Evolutionary conservation across 768 basidiomycete genomes (phyloP), one percentile per base, ranked within the genome.

Genomic region (Phanerochaete carnosa): DNA sequence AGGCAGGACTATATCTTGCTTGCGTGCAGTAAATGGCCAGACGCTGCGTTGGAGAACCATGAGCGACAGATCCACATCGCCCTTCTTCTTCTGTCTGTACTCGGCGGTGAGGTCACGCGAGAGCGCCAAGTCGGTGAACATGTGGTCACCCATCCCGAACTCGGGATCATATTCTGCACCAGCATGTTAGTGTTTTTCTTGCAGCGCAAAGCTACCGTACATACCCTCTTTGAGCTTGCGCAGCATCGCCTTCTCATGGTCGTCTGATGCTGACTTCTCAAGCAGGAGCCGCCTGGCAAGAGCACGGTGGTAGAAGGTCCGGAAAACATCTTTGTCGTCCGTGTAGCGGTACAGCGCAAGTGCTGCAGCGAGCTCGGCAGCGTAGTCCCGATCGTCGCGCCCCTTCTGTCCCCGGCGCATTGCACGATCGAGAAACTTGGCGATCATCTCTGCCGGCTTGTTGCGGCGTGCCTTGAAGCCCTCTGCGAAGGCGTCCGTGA

Each of bases 371-470:
- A 97, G 75, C 57, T 83, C 69, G 1, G 73, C 72, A 53, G 86
- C 81, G 72, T 91, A 94, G 32, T 81, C 82, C 16, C 70, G 75
- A 59, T 94, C 89, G 29, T 80, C 81, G 57, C 80, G 76, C 11
- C 81, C 79, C 32, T 87, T 86, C 71, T 96, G 94, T 0, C 96
- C 95, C 59, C 83, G 85, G 46, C 95, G 83, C 90, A 98, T 90
- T 23, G 88, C 83, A 52, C 80, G 82, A 73, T 98, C 96, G 51
- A 98, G 78, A 70, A 93, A 85, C 70, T 91, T 94, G 15, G 97
- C 97, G 57, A 95, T 89, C 84, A 94, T 87, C 73, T 96, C 94
- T 0, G 95, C 94, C 7, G 94, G 93, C 68, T 92, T 94, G 69
- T 85, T 88, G 29, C 86, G 81, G 46, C 88, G 83, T 1, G 82